Evolutionary conservation across 2,329 filamentous ascomycete genomes (phyloP).

Genomic region (Fusarium sp.): DNA sequence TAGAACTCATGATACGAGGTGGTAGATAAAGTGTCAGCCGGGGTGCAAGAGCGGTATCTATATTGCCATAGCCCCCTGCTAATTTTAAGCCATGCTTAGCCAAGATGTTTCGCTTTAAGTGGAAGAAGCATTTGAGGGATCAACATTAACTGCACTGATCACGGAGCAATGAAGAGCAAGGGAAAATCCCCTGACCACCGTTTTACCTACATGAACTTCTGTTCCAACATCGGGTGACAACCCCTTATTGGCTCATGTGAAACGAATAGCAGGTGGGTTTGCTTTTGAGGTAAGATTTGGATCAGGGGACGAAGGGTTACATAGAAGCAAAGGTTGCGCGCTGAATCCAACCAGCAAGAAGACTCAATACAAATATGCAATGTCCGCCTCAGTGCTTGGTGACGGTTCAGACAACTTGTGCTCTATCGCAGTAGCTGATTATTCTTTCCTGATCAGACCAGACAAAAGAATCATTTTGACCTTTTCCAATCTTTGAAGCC

Average conservation of each 20-base stretch:
- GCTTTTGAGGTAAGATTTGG: background rate
- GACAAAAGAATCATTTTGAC: background rate
- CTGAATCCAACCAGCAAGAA: background rate
- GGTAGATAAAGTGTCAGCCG: too few relatives aligned
- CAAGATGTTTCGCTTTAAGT: background rate
- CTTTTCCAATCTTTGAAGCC: background rate
- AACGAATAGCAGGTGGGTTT: slow-evolving; percentile 13
- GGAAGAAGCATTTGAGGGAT: background rate
- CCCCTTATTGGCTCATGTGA: slow-evolving; percentile 6
- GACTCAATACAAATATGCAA: slow-evolving; percentile 21
- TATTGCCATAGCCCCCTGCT: background rate
- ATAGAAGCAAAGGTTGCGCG: background rate
- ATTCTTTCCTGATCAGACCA: background rate
- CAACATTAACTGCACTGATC: background rate
- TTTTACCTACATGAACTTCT: slow-evolving; percentile 1
- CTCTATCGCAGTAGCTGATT: background rate
- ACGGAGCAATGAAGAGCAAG: background rate
- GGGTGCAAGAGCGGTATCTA: background rate
- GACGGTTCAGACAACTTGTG: background rate
- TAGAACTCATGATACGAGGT: too few relatives aligned
- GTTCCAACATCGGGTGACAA: background rate
- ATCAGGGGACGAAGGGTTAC: background rate
- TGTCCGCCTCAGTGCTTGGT: background rate
- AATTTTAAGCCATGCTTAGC: background rate
- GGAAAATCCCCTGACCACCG: background rate